Conservation (phyloP, 2,329 filamentous ascomycete species). For the Talaromyces amestolkiae region DNA sequence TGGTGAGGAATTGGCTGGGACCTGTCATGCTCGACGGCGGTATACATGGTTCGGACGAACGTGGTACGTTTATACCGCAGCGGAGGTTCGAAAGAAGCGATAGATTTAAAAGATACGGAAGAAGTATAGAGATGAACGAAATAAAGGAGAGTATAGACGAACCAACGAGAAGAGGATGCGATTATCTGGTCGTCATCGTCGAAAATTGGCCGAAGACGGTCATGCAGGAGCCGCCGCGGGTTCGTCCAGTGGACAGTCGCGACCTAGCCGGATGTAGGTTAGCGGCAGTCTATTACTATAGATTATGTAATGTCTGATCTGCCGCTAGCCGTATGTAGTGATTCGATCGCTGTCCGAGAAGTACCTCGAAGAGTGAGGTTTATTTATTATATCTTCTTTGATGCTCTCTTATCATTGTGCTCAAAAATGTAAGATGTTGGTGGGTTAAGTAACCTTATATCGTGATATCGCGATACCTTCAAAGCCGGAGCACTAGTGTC, state of each 20-base stretch:
- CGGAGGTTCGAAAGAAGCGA: neutral
- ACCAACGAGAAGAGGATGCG: neutral
- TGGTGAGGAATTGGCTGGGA: conserved; percentile 35
- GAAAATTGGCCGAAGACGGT: neutral
- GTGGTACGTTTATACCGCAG: conserved; percentile 21
- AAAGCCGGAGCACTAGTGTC: too few relatives aligned
- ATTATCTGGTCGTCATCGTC: neutral
- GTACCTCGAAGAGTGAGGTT: too few relatives aligned
- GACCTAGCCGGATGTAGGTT: neutral
- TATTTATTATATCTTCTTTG: too few relatives aligned
- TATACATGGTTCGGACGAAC: conserved; percentile 37
- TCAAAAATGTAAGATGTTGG: too few relatives aligned
- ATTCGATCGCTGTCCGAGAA: too few relatives aligned
- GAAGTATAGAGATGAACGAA: conserved; percentile 18
- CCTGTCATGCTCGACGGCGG: conserved; percentile 37
- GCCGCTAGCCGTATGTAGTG: too few relatives aligned
- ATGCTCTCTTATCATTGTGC: too few relatives aligned
- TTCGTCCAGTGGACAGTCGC: neutral
- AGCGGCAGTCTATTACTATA: neutral
- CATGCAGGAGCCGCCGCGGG: neutral
- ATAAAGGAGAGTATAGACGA: conserved; percentile 2
- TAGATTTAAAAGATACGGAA: neutral
- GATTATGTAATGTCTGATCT: too few relatives aligned
- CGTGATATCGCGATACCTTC: too few relatives aligned
- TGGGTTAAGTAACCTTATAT: too few relatives aligned